Evolutionary conservation across 2,329 filamentous ascomycete genomes (phyloP), one percentile per base, ranked within the genome.

Genomic region (Talaromyces sp.): DNA sequence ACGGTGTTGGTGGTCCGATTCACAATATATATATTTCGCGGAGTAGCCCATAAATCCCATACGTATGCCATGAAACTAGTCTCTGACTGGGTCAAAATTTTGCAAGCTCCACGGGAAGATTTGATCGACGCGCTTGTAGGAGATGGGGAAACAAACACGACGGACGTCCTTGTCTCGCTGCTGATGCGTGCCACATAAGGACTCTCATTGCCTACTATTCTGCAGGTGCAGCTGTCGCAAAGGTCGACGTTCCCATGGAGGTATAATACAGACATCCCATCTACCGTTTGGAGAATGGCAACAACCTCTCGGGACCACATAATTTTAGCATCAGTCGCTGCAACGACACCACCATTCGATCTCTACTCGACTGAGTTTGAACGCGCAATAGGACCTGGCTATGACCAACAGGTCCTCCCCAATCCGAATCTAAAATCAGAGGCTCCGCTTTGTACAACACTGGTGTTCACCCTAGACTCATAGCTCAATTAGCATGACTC

Each of bases 61-160:
- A 73, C 77, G 21, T 80, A 78, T 64, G 60, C 66, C 0, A 64
- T 73, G 46, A 78, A 77, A 0, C 65, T 70, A 3, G 77, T 77
- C 0, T 60, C 70, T 50, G 76, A 80, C 66, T 80, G 76, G 67
- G 68, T 77, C 12, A 72, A 74, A 7, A 71, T 76, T 2, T 63
- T 67, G 8, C 69, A 67, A 14, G 66, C 74, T 0, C 71, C 70
- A 0, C 42, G 42, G 42, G 42, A 44, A 2, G 21, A 44, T 12
- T 23, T 44, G 3, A 11, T 44, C 9, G 18, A 5, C 18, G 42
- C 42, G 4, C 42, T 44, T 44, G 18, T 4, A 44, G 18, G 23
- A 44, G 40, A 44, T 44, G 11, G 18, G 8, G 42, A 23, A 14
- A 44, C 4, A 14, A 14, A 23, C 9, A 44, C 42, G 18, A 44